Percentiles rank a stretch among this genome's conserved stretches.
These are phyloP conservation scores for Entonaema liquescens DNA, from an alignment of 495 filamentous ascomycete genomes.

Conservation along the genomic window DNA sequence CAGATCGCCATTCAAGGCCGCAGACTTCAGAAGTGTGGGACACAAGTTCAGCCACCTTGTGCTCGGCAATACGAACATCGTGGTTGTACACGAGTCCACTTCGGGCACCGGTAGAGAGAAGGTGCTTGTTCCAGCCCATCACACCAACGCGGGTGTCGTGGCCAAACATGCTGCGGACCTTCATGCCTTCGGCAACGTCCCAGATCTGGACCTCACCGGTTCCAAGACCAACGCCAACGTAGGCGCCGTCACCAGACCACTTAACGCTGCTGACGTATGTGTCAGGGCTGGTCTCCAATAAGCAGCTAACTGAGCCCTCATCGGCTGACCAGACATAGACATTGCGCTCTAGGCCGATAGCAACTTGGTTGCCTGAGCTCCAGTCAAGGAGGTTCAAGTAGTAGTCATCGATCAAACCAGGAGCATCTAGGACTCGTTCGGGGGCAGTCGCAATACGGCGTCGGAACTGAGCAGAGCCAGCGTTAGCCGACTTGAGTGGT, in stretches of 20 bases:
- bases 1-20: constrained; percentile 95
- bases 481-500: constrained; percentile 80
- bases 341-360: constrained; percentile 94
- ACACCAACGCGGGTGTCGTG: constrained; percentile 96
- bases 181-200: constrained; percentile 94
- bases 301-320: constrained; percentile 81
- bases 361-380: constrained; percentile 97
- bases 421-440: constrained; percentile 96
- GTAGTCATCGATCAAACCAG: constrained; percentile 96
- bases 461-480: constrained; percentile 80
- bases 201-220: constrained; percentile 98
- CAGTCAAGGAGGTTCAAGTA: constrained; percentile 98
- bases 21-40: constrained; percentile 98
- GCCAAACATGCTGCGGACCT: constrained; percentile 97
- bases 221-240: constrained; percentile 93
- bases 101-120: constrained; percentile 91
- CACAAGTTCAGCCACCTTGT: constrained; percentile 96
- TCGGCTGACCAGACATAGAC: constrained; percentile 99
- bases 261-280: constrained; percentile 98
- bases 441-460: constrained; percentile 92
- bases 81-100: constrained; percentile 98
- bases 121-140: constrained; percentile 98
- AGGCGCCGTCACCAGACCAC: constrained; percentile 97
- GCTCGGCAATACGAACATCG: constrained; percentile 95
- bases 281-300: constrained; percentile 85